Evolutionary conservation across 108 stramenopile genomes (phyloP), one percentile per base, ranked within the genome.

Genomic region (Licmophora abbreviata): DNA sequence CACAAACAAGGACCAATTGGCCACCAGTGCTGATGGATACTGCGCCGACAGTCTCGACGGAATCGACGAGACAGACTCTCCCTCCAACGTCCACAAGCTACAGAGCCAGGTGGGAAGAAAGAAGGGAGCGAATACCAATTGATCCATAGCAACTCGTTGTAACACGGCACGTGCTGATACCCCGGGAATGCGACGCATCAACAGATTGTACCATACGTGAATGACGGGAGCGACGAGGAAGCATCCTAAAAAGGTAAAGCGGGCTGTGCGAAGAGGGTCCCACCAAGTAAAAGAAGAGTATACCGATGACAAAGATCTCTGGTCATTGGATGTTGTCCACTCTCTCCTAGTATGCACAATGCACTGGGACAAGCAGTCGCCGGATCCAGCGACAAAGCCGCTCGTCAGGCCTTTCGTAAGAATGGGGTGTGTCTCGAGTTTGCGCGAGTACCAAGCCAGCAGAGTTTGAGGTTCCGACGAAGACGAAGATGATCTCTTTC

Each of bases 1-100:
- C 37, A 88, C 66, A 88, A 88, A 95, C 34, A 92, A 61, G 23
- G 61, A 56, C 83, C 85, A 86, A 43, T 85, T 85, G 22, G 86
- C 76, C 2, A 79, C 27, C 24, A 91, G 42, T 3, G 80, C 57
- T 0, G 55, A 55, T 1, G 82, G 82, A 17, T 48, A 56, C 4
- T 64, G 68, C 17, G 63, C 55, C 10, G 29, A 23, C 30, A 87
- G 29, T 26, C 69, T 35, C 15, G 29, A 23, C 11, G 35, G 32
- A 12, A 66, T 48, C 18, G 44, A 9, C 12, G 46, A 34, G 24
- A 24, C 21, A 8, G 40, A 20, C 52, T 54, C 41, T 25, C 73
- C 71, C 59, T 92, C 91, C 58, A 88, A 59, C n/a, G 74, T 33
- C 51, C 77, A 83, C 37, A 92, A 51, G 14, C 45, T 42, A 7